phyloP scores from a whole-genome alignment of 805 yeast genomes.

The Candida maesae region DNA sequence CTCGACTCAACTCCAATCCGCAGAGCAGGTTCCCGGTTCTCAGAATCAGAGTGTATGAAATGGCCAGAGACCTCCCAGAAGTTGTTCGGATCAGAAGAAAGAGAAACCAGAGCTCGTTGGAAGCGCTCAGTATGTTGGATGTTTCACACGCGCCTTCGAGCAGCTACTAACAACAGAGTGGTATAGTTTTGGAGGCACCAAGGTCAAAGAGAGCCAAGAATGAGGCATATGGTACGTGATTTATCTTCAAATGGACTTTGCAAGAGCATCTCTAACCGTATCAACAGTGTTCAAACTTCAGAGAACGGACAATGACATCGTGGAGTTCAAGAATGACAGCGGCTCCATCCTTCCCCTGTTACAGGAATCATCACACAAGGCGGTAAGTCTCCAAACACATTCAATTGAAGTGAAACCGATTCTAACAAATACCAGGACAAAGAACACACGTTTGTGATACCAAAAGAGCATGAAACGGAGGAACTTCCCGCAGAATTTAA shows the following conservation, averaged over 20 bases:
- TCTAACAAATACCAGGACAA: constrained; percentile 18
- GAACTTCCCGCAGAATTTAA: constrained; percentile 58
- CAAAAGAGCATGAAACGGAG: constrained; percentile 21
- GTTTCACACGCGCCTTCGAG: background rate
- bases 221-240: constrained; percentile 26
- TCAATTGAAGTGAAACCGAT: background rate
- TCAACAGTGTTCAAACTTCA: constrained; percentile 42
- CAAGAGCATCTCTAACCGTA: background rate
- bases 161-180: constrained; percentile 3
- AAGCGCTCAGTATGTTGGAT: constrained; percentile 54
- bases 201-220: constrained; percentile 38
- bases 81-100: constrained; percentile 82
- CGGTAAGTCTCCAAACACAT: constrained; percentile 3
- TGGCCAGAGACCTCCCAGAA: constrained; percentile 40
- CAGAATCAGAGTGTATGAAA: too few relatives aligned
- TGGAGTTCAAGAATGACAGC: constrained; percentile 14
- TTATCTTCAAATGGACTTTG: background rate
- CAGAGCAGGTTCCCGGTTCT: too few relatives aligned
- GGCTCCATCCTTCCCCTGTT: constrained; percentile 20
- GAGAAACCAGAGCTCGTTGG: constrained; percentile 83
- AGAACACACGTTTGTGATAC: constrained; percentile 26
- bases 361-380: constrained; percentile 23
- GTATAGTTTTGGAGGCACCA: constrained; percentile 32
- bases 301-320: constrained; percentile 39
- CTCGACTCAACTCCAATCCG: too few relatives aligned